Evolutionary conservation across 2,329 filamentous ascomycete genomes (phyloP).

Genomic region (Colletotrichum incanum): DNA sequence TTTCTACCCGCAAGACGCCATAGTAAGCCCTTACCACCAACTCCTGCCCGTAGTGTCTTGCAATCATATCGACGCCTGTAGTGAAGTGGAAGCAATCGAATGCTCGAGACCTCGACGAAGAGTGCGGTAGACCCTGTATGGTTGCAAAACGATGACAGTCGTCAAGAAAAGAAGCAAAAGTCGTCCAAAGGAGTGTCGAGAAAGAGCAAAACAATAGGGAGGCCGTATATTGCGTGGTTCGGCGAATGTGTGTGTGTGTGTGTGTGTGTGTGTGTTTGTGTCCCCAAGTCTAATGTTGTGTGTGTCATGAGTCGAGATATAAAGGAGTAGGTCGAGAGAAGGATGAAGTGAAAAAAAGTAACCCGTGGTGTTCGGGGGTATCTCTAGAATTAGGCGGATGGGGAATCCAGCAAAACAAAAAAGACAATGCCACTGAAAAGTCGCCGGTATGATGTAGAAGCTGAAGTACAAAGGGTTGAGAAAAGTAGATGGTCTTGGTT

Average conservation of each 20-base stretch:
- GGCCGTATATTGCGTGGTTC: constrained; percentile 37
- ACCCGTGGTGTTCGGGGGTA: constrained; percentile 43
- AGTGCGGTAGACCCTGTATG: neutral
- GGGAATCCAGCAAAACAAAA: constrained; percentile 34
- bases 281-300: constrained; percentile 37
- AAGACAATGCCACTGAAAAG: constrained; percentile 27
- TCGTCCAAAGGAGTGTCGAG: constrained; percentile 12
- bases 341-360: constrained; percentile 32
- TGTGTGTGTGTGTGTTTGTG: neutral
- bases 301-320: constrained; percentile 39
- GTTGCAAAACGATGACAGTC: constrained; percentile 9
- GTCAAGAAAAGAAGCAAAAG: constrained; percentile 21
- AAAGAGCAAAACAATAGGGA: constrained; percentile 13
- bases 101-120: neutral
- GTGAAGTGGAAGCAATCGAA: neutral
- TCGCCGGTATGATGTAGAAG: constrained; percentile 13
- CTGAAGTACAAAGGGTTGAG: neutral
- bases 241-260: neutral
- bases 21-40: constrained; percentile 12
- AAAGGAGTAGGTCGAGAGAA: constrained; percentile 21
- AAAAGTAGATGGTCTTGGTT: constrained; percentile 10
- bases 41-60: neutral
- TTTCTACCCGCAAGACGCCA: constrained; percentile 26
- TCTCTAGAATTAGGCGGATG: constrained; percentile 45
- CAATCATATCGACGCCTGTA: neutral